Evolutionary conservation across 257 asterid species (phyloP).

Genomic region (Ocimum tenuiflorum): DNA sequence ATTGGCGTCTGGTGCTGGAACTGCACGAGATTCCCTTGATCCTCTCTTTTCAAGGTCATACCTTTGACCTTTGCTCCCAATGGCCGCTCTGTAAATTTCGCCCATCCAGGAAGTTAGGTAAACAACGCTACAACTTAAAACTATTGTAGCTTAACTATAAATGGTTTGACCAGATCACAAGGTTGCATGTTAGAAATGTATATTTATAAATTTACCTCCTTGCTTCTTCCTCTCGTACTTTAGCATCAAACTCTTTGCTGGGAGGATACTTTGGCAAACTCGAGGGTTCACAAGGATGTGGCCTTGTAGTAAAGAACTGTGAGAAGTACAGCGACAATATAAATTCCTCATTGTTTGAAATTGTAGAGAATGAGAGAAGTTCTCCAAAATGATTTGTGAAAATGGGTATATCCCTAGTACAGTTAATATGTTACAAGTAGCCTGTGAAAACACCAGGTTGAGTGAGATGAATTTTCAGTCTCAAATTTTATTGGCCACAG

Average conservation of each 20-base stretch:
- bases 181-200: no score
- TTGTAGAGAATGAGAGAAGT: background rate
- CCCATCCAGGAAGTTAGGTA: conserved; percentile 4
- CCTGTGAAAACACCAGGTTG: no score
- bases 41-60: conserved; percentile 47
- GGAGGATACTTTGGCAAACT: conserved; percentile 94
- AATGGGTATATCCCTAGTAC: no score
- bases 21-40: conserved; percentile 60
- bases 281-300: conserved; percentile 90
- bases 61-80: conserved; percentile 59
- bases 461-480: no score
- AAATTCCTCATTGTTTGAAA: conserved; percentile 9
- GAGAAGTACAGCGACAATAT: conserved; percentile 12
- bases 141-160: no score
- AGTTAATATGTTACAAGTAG: no score
- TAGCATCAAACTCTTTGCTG: conserved; percentile 90
- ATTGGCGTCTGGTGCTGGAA: conserved; percentile 78
- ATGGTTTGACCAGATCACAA: no score
- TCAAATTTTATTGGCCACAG: no score
- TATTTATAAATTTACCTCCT: conserved; percentile 58
- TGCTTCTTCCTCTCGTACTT: conserved; percentile 91
- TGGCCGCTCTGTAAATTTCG: conserved; percentile 64
- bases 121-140: background rate
- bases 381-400: no score
- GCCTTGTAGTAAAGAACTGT: conserved; percentile 75